These are phyloP conservation scores for Mortierella antarctica DNA, from an alignment of 192 early-diverging fungal genomes.

Conservation along the genomic window DNA sequence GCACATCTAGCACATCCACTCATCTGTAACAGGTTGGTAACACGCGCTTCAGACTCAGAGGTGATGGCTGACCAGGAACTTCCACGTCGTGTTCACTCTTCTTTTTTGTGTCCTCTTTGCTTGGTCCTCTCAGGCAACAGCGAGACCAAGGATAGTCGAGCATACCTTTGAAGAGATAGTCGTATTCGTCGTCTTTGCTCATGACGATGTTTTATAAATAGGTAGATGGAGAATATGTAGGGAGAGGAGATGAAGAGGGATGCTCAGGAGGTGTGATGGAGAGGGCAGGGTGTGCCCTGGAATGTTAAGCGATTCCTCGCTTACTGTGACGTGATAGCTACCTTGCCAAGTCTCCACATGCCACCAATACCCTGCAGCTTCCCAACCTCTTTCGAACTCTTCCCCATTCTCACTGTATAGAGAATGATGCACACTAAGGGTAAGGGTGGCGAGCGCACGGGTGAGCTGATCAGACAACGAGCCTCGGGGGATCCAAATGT, in stretches of 20 bases:
- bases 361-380: no score
- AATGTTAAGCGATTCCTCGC: no score
- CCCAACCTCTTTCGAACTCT: no score
- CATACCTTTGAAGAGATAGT: constrained; percentile 87
- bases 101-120: constrained; percentile 1
- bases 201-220: constrained; percentile 31
- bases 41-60: constrained; percentile 1
- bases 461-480: no score
- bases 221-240: neutral
- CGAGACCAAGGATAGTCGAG: neutral
- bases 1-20: neutral
- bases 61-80: neutral
- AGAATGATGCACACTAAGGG: no score
- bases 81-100: constrained; percentile 8
- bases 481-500: no score
- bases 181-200: constrained; percentile 82
- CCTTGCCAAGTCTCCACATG: no score
- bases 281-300: neutral
- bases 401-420: no score
- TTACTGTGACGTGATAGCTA: no score
- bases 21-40: constrained; percentile 9
- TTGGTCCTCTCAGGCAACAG: neutral
- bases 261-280: neutral
- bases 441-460: no score
- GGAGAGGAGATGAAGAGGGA: constrained; percentile 10